Evolutionary conservation across 768 basidiomycete species (phyloP).

Genomic region (Ramaria sp.): DNA sequence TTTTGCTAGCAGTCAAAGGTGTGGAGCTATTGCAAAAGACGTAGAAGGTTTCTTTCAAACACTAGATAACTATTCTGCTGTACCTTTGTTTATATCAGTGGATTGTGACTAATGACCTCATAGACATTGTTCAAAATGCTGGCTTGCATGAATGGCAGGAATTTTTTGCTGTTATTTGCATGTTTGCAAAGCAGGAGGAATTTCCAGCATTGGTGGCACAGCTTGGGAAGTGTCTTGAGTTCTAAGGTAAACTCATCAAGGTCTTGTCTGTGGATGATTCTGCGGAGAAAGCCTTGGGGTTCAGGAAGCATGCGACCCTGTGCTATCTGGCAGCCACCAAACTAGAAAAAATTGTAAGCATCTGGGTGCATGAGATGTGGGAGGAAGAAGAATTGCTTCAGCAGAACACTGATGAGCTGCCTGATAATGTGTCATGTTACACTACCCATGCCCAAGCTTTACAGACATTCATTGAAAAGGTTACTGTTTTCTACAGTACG

Average conservation of each 20-base stretch:
- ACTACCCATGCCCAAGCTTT: slow-evolving; percentile 77
- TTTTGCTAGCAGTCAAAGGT: slow-evolving; percentile 85
- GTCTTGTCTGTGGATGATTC: slow-evolving; percentile 34
- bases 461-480: slow-evolving; percentile 94
- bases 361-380: slow-evolving; percentile 83
- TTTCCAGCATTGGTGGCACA: slow-evolving; percentile 85
- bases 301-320: slow-evolving; percentile 80
- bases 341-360: slow-evolving; percentile 77
- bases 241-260: slow-evolving; percentile 56
- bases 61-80: slow-evolving; percentile 59
- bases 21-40: slow-evolving; percentile 77
- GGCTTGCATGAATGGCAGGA: slow-evolving; percentile 93
- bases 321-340: slow-evolving; percentile 89
- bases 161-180: slow-evolving; percentile 93
- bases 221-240: slow-evolving; percentile 84
- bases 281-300: slow-evolving; percentile 34
- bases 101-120: slow-evolving; percentile 84
- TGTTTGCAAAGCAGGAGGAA: slow-evolving; percentile 78
- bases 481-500: slow-evolving; percentile 85
- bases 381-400: slow-evolving; percentile 68
- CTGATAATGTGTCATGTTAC: slow-evolving; percentile 42
- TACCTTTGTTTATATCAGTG: slow-evolving; percentile 93
- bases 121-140: slow-evolving; percentile 93
- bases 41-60: slow-evolving; percentile 89
- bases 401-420: slow-evolving; percentile 24